Percentiles rank a stretch among this genome's conserved stretches.
Conservation (phyloP, 192 early-diverging fungal genomes). For the Coemansia sp. region DNA sequence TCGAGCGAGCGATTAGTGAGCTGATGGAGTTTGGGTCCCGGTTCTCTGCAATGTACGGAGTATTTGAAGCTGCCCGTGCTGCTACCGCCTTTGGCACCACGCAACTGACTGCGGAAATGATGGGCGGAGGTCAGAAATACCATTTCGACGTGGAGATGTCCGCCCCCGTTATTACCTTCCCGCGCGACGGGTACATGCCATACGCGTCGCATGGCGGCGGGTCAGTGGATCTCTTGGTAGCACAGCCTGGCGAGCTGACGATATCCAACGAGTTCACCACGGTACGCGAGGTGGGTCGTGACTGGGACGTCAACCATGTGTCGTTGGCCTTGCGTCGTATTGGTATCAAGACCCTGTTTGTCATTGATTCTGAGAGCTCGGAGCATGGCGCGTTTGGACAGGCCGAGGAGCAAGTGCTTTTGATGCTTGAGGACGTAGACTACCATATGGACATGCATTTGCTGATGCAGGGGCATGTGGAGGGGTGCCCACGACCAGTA, state of each 20-base stretch:
- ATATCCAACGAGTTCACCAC: slow-evolving; percentile 74
- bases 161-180: slow-evolving; percentile 85
- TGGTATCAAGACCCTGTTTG: slow-evolving; percentile 58
- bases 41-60: slow-evolving; percentile 82
- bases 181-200: slow-evolving; percentile 55
- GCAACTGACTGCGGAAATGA: slow-evolving; percentile 75
- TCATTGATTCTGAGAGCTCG: slow-evolving; percentile 38
- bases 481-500: slow-evolving; percentile 57
- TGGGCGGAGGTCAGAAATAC: slow-evolving; percentile 57
- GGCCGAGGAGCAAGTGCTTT: slow-evolving; percentile 48
- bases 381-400: slow-evolving; percentile 55
- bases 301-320: slow-evolving; percentile 62
- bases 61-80: slow-evolving; percentile 85
- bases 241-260: slow-evolving; percentile 84
- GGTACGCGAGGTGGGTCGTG: slow-evolving; percentile 43
- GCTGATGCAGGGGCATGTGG: slow-evolving; percentile 56
- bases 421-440: slow-evolving; percentile 86
- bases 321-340: slow-evolving; percentile 62
- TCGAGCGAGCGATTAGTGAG: slow-evolving; percentile 70
- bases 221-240: slow-evolving; percentile 64
- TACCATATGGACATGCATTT: slow-evolving; percentile 66
- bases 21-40: slow-evolving; percentile 79
- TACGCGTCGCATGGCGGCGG: slow-evolving; percentile 13
- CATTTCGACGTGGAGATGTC: slow-evolving; percentile 85
- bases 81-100: slow-evolving; percentile 77